Evolutionary conservation across 1,284 basidiomycete species (phyloP), one percentile per base, ranked within the genome.

Genomic region (Ganoderma leucocontextum): DNA sequence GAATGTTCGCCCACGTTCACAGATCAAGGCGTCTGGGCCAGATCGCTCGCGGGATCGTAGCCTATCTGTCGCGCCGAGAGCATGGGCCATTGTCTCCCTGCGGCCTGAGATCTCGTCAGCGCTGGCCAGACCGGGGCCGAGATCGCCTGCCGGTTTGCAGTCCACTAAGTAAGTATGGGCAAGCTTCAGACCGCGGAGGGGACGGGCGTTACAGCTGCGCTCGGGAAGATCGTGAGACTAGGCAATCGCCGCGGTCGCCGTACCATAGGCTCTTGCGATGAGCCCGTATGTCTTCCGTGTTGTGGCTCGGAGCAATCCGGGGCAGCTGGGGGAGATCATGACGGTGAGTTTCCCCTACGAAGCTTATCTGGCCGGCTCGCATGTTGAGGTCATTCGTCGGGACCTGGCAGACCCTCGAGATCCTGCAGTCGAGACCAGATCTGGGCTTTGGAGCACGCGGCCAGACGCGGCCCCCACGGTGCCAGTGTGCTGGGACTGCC

Each of bases 321-420:
- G 47, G 47, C 22, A 22, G 22, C 12, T 52, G 47, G 47, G 47
- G 47, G 22, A 49, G 47, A 52, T 52, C 47, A 29, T 25, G 47
- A 52, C 47, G 12, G 47, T 52, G 22, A 12, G 47, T 25, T 25
- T 52, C 47, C 47, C 22, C 22, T 29, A 25, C 47, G 12, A 52
- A 52, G 47, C 47, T 55, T 55, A 35, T 33, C 52, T 55, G 33
- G 52, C 47, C n/a, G n/a, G 47, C 47, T 55, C 52, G 52, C 52
- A 29, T 29, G 52, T 7, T 55, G 29, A 55, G 52, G 52, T 55
- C 52, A 55, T 55, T 55, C 29, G 15, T 7, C 22, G 12, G 29
- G 29, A 35, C 17, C 35, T 35, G 47, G 47, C 47, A 52, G 47
- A 22, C 47, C 22, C 47, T 52, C 47, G 12, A 52, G 47, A 52